These are phyloP conservation scores for Penicillium sp. DNA, from an alignment of 2,329 filamentous ascomycete genomes.

Conservation along the genomic window DNA sequence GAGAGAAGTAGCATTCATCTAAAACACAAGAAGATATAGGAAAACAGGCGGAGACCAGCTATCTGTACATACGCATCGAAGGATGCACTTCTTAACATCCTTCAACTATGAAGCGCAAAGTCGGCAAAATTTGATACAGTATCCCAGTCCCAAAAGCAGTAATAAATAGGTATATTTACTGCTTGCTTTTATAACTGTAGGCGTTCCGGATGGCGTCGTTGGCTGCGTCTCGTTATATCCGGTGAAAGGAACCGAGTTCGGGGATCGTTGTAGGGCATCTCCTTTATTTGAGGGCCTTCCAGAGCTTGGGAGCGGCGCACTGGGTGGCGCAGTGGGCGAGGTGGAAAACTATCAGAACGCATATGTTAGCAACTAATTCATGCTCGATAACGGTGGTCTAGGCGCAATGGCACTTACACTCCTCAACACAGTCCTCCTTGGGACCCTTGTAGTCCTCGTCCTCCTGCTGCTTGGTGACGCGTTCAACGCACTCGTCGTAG, in stretches of 20 bases:
- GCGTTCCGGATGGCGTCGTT: constrained; percentile 11
- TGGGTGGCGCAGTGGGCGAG: constrained; percentile 91
- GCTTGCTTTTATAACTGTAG: constrained; percentile 5
- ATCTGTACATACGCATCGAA: constrained; percentile 48
- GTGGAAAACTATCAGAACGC: constrained; percentile 80
- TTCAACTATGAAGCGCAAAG: constrained; percentile 16
- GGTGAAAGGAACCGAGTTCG: constrained; percentile 23
- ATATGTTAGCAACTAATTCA: constrained; percentile 1
- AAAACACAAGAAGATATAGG: constrained; percentile 35
- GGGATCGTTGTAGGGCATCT: constrained; percentile 24
- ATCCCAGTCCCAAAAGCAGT: constrained; percentile 20
- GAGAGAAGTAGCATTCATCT: constrained; percentile 40
- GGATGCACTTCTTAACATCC: constrained; percentile 26
- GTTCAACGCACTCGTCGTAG: constrained; percentile 97
- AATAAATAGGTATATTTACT: not conserved
- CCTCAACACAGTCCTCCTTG: constrained; percentile 97
- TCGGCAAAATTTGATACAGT: constrained; percentile 16
- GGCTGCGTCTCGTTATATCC: constrained; percentile 22
- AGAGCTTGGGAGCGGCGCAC: constrained; percentile 96
- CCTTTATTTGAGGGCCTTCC: constrained; percentile 84
- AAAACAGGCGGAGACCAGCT: constrained; percentile 45
- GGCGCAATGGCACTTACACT: constrained; percentile 72
- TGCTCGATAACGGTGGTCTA: not conserved
- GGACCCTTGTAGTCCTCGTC: constrained; percentile 72
- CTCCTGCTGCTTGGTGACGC: constrained; percentile 73